Evolutionary conservation across 805 yeast species (phyloP), one percentile per base, ranked within the genome.

Genomic region (Yarrowia sp.): DNA sequence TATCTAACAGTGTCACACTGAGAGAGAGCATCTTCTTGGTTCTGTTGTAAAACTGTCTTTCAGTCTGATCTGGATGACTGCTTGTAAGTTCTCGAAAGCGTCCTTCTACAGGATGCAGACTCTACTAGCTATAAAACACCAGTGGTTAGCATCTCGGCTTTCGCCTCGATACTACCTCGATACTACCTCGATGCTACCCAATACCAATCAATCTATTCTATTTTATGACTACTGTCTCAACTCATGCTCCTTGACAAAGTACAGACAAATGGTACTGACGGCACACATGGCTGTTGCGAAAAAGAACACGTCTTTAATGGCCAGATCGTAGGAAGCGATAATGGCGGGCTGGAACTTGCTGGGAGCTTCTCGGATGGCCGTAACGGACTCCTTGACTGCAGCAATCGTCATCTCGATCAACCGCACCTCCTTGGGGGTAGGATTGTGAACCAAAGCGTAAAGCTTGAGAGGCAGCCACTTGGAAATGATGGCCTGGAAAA

Each of bases 401-500:
- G 69, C 56, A 48, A 78, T 76, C 6, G 63, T 58, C 51, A 32
- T 17, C 17, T 58, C 49, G 11, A 58, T 41, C 17, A 41, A 32
- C 0, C 44, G 24, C 14, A 41, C 30, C 49, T 58, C 24, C n/a
- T 36, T 28, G 14, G 46, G 46, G 12, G 61, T 38, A 11, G 61
- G 61, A 3, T 54, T 54, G 33, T 58, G 40, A n/a, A 32, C 19
- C 33, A 58, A 24, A 30, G 51, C 51, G 51, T 41, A 58, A 40
- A 58, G 1, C 19, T 43, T 41, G 22, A 41, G 32, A 8, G 51
- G 51, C 32, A 83, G 73, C 32, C 72, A 66, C 16, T 66, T 33
- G 11, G 69, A 67, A 63, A 87, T 77, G 10, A 78, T 71, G 58
- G 78, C 78, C 70, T 85, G 88, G 77, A 88, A 88, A 28, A 87